Percentiles rank a stretch among this genome's conserved stretches.
Evolutionary conservation across 2,329 filamentous ascomycete genomes (phyloP).

Genomic region (Colletotrichum zoysiae): DNA sequence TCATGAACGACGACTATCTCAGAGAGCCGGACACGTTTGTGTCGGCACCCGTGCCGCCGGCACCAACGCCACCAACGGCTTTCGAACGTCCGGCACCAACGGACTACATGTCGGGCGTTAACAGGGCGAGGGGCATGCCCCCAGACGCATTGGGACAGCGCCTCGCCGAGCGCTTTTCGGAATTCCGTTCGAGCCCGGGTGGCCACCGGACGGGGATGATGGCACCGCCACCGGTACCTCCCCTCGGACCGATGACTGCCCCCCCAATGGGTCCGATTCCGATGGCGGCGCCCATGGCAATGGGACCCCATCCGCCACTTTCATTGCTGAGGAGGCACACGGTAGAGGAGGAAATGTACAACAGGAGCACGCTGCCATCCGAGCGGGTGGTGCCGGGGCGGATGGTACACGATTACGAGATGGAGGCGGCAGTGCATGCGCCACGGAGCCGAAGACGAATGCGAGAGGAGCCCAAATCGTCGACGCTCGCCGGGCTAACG

Average conservation of each 20-base stretch:
- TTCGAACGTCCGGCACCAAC: constrained; percentile 53
- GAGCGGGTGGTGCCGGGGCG: constrained; percentile 48
- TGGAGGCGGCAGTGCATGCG: constrained; percentile 49
- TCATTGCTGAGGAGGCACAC: constrained; percentile 55
- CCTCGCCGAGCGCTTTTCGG: constrained; percentile 64
- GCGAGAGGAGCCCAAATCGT: constrained; percentile 51
- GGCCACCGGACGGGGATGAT: constrained; percentile 41
- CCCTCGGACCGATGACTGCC: constrained; percentile 43
- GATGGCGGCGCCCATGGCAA: constrained; percentile 33
- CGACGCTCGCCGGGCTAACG: constrained; percentile 62
- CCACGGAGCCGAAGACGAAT: constrained; percentile 47
- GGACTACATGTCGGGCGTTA: constrained; percentile 61
- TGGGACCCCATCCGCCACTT: constrained; percentile 45
- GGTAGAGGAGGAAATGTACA: constrained; percentile 57
- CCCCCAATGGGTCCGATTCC: constrained; percentile 24
- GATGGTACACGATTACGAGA: constrained; percentile 50
- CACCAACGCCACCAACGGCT: constrained; percentile 47
- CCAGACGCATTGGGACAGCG: constrained; percentile 62
- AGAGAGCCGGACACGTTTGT: constrained; percentile 51
- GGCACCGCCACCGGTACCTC: constrained; percentile 43
- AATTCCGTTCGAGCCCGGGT: constrained; percentile 53
- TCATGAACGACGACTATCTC: constrained; percentile 72
- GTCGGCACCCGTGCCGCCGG: constrained; percentile 47
- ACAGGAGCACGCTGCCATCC: constrained; percentile 48
- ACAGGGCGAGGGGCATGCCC: constrained; percentile 57